Conservation (phyloP, 108 stramenopile genomes). For the Pseudonitzschia delicatissima region DNA sequence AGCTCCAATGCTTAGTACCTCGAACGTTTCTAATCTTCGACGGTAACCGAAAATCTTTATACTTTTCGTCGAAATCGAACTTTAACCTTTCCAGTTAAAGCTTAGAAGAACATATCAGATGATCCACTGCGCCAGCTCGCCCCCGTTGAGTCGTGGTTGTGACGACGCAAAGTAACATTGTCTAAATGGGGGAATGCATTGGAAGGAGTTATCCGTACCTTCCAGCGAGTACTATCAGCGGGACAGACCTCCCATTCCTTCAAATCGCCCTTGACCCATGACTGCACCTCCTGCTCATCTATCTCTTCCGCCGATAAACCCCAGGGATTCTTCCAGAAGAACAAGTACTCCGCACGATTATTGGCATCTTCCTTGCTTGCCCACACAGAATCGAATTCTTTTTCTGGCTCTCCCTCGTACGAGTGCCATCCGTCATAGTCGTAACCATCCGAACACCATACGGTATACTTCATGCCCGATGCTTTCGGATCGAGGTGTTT, state of each 20-base stretch:
- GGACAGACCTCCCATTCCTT: neutral
- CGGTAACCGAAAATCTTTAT: too few relatives aligned
- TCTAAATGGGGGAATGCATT: neutral
- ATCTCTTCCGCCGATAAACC: neutral
- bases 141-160: neutral
- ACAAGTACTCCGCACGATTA: constrained; percentile 9
- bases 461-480: constrained; percentile 2
- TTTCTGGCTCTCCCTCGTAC: neutral
- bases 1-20: too few relatives aligned
- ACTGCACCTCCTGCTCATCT: neutral
- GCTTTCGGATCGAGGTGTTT: neutral
- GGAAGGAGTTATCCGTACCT: neutral
- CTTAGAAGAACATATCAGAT: too few relatives aligned
- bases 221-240: constrained; percentile 1
- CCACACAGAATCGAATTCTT: constrained; percentile 11
- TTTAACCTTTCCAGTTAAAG: too few relatives aligned
- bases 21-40: too few relatives aligned
- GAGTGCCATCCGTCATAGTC: constrained; percentile 16
- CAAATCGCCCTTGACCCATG: too few relatives aligned
- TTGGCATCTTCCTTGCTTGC: neutral
- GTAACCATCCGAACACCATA: constrained; percentile 16
- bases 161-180: neutral
- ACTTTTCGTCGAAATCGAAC: too few relatives aligned
- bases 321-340: constrained; percentile 12
- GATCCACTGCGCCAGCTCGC: too few relatives aligned